These are phyloP conservation scores for Hydnum rufescens DNA, from an alignment of 768 basidiomycete genomes.

Conservation along the genomic window DNA sequence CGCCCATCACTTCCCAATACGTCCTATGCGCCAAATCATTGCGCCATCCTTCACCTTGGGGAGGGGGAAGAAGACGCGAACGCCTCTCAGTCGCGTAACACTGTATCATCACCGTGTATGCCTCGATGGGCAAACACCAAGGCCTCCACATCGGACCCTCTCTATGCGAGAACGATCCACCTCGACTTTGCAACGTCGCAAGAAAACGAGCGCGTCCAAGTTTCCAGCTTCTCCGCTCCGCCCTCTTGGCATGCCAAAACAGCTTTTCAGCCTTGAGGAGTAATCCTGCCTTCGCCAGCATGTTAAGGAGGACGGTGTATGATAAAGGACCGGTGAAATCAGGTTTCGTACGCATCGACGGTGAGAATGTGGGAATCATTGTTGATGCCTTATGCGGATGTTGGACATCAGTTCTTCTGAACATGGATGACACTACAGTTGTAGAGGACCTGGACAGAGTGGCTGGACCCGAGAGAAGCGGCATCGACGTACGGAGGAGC, in stretches of 20 bases:
- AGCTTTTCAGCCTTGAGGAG: constrained; percentile 40
- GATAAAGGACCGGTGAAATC: constrained; percentile 33
- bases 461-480: background rate
- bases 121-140: constrained; percentile 11
- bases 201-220: constrained; percentile 5
- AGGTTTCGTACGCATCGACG: background rate
- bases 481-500: constrained; percentile 36
- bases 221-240: constrained; percentile 35
- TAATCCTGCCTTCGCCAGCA: constrained; percentile 34
- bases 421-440: too few species aligned
- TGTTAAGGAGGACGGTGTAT: constrained; percentile 39
- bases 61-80: background rate
- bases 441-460: too few species aligned
- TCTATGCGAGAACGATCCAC: too few species aligned
- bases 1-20: too few species aligned
- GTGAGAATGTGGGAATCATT: too few species aligned
- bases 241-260: constrained; percentile 40
- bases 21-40: too few species aligned
- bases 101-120: constrained; percentile 12
- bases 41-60: too few species aligned
- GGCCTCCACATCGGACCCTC: background rate
- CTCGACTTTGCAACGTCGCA: background rate
- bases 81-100: constrained; percentile 10
- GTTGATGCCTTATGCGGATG: too few species aligned
- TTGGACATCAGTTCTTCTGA: too few species aligned